Conservation (phyloP, 768 basidiomycete genomes). For the Amanita thiersii region DNA sequence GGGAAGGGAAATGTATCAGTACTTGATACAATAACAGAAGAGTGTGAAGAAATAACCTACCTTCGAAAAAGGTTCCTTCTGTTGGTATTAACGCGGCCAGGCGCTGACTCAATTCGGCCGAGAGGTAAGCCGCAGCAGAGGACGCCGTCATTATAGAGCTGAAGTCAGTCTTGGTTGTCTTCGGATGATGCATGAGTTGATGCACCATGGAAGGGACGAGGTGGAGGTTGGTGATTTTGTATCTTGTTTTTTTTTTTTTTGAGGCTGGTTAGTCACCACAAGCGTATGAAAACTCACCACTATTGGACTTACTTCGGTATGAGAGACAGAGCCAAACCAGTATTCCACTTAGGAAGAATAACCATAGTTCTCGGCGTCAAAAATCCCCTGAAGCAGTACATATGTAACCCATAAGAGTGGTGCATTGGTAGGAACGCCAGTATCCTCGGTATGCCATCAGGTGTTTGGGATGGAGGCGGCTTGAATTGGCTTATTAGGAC, state of each 20-base stretch:
- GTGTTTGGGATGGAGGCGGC: conserved; percentile 30
- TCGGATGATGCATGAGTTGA: conserved; percentile 54
- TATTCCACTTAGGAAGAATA: conserved; percentile 53
- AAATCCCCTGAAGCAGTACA: conserved; percentile 39
- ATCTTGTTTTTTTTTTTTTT: conserved; percentile 27
- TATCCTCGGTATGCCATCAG: conserved; percentile 35
- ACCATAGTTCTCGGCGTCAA: conserved; percentile 39
- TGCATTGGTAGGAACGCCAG: conserved; percentile 63
- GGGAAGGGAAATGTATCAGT: not conserved
- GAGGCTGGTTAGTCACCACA: too few species aligned
- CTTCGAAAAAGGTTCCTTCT: conserved; percentile 31
- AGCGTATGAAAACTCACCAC: too few species aligned
- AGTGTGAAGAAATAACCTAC: conserved; percentile 22
- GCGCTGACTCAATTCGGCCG: conserved; percentile 40
- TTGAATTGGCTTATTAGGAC: conserved; percentile 11
- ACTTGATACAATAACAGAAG: not conserved
- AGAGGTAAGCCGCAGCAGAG: conserved; percentile 63
- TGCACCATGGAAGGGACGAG: conserved; percentile 60
- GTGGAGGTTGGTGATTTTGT: conserved; percentile 38
- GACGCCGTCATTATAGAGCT: conserved; percentile 35
- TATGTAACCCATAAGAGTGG: conserved; percentile 58
- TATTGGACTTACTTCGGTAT: not conserved
- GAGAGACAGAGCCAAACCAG: conserved; percentile 11
- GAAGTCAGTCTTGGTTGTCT: conserved; percentile 39
- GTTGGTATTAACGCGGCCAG: conserved; percentile 28